Percentiles rank a stretch among this genome's conserved stretches.
These are phyloP conservation scores for Xylaria telfairii DNA, from an alignment of 495 filamentous ascomycete species.

Conservation along the genomic window DNA sequence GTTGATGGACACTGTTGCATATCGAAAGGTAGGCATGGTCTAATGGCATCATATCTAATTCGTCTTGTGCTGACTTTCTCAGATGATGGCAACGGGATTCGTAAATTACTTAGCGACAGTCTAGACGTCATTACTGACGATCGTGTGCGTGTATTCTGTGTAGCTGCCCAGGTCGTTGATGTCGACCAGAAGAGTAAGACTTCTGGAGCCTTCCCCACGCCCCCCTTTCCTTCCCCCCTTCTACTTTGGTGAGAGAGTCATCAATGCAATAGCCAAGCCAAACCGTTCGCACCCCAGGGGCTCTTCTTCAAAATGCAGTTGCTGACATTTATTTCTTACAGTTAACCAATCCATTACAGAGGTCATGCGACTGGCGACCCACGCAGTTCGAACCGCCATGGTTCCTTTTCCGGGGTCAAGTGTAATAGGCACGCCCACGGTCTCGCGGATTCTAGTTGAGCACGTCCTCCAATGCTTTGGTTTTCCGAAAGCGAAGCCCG, in stretches of 20 bases:
- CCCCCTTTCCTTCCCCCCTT: no score
- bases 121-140: slow-evolving; percentile 7
- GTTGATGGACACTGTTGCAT: not conserved
- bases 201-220: no score
- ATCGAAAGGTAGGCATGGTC: not conserved
- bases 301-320: no score
- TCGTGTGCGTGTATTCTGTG: slow-evolving; percentile 18
- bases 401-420: slow-evolving; percentile 2
- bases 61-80: no score
- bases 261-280: no score
- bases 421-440: slow-evolving; percentile 5
- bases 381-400: slow-evolving; percentile 11
- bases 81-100: not conserved
- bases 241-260: no score
- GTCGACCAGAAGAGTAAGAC: slow-evolving; percentile 18
- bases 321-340: no score
- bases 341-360: slow-evolving; percentile 15
- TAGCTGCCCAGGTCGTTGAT: slow-evolving; percentile 12
- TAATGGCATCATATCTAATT: no score
- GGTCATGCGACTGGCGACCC: slow-evolving; percentile 13
- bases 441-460: slow-evolving; percentile 11
- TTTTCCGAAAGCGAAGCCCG: slow-evolving; percentile 1
- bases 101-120: not conserved
- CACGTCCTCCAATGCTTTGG: slow-evolving; percentile 15
- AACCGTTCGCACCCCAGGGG: no score